Conservation (phyloP, 2,329 filamentous ascomycete species). For the Penicillium occitanis region DNA sequence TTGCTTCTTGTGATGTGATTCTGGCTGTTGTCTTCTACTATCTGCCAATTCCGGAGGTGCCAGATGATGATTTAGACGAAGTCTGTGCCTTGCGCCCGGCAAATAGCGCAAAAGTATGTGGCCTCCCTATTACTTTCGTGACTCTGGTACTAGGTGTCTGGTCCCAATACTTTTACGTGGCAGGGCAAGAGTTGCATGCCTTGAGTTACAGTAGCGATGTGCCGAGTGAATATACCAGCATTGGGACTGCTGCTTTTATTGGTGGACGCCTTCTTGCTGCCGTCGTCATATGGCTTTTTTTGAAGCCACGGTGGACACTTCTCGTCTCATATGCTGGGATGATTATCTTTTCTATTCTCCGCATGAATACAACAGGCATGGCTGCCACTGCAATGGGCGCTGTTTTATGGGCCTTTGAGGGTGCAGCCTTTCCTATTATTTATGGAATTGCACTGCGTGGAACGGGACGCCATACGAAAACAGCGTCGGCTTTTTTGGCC, state of each 20-base stretch:
- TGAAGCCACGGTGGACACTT: slow-evolving; percentile 59
- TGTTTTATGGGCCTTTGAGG: slow-evolving; percentile 59
- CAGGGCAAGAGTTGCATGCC: slow-evolving; percentile 52
- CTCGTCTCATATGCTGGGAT: slow-evolving; percentile 55
- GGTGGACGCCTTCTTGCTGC: slow-evolving; percentile 58
- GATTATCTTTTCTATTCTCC: slow-evolving; percentile 53
- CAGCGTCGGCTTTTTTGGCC: slow-evolving; percentile 55
- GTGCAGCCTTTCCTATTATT: slow-evolving; percentile 59
- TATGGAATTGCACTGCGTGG: slow-evolving; percentile 60
- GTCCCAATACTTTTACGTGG: slow-evolving; percentile 61
- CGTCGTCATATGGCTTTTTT: slow-evolving; percentile 47
- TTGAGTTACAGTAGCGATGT: background rate
- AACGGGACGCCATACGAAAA: slow-evolving; percentile 58
- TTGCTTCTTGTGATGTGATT: slow-evolving; percentile 58
- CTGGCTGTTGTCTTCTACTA: slow-evolving; percentile 62
- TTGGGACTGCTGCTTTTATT: background rate
- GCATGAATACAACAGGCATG: slow-evolving; percentile 50
- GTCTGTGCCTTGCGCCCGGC: slow-evolving; percentile 53
- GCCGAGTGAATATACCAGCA: background rate
- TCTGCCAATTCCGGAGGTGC: slow-evolving; percentile 61
- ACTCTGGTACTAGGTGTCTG: slow-evolving; percentile 56
- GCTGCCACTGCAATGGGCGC: slow-evolving; percentile 50
- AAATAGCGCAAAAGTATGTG: slow-evolving; percentile 46
- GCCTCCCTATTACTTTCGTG: slow-evolving; percentile 54
- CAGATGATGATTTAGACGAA: slow-evolving; percentile 59